These are phyloP conservation scores for Endothia cerciana DNA, from an alignment of 2,329 filamentous ascomycete species.

Conservation along the genomic window DNA sequence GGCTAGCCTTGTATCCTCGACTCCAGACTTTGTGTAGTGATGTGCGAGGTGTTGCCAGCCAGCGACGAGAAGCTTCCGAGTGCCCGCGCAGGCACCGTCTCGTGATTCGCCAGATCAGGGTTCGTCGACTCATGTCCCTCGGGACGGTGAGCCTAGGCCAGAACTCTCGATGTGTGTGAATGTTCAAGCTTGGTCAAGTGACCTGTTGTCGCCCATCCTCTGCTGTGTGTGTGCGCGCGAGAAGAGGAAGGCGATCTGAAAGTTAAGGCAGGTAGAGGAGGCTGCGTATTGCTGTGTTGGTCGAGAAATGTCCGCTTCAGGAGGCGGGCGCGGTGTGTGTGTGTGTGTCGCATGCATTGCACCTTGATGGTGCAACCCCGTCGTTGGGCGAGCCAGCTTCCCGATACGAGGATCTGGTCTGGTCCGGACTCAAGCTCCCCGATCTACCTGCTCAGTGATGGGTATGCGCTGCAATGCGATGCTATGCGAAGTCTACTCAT, in stretches of 20 bases:
- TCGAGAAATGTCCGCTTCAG: neutral
- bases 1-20: neutral
- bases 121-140: slow-evolving; percentile 23
- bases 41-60: slow-evolving; percentile 11
- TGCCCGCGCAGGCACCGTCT: slow-evolving; percentile 13
- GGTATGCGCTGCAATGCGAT: neutral
- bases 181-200: slow-evolving; percentile 2
- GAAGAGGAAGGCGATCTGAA: slow-evolving; percentile 16
- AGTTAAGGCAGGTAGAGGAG: slow-evolving; percentile 6
- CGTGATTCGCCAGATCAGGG: slow-evolving; percentile 26
- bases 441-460: neutral
- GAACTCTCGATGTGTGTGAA: slow-evolving; percentile 12
- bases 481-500: slow-evolving; percentile 11
- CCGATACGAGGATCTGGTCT: slow-evolving; percentile 11
- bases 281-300: neutral
- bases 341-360: slow-evolving; percentile 12
- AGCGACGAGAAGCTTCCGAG: slow-evolving; percentile 22
- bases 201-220: slow-evolving; percentile 3
- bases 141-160: slow-evolving; percentile 14
- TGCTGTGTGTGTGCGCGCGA: slow-evolving; percentile 10
- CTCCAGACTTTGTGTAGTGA: neutral
- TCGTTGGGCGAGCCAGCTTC: slow-evolving; percentile 14
- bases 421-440: slow-evolving; percentile 11
- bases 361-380: slow-evolving; percentile 25
- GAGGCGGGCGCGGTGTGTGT: neutral